Conservation (phyloP, 2,329 filamentous ascomycete genomes). For the Colletotrichum brevisporum region DNA sequence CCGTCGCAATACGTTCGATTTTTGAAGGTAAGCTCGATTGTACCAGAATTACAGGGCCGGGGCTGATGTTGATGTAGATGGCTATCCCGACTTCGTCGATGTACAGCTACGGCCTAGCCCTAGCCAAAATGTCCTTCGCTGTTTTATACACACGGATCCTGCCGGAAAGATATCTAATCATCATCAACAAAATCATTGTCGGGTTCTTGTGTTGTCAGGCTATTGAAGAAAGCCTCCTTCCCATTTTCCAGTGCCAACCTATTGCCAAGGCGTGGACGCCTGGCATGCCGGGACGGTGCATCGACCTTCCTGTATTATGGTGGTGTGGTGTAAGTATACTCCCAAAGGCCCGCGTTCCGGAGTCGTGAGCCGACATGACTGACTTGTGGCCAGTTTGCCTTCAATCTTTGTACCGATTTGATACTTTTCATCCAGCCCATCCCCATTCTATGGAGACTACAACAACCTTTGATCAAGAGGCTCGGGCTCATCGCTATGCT, state of each 20-base stretch:
- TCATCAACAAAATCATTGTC: constrained; percentile 48
- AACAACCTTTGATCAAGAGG: constrained; percentile 48
- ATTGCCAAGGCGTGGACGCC: constrained; percentile 47
- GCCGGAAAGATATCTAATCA: constrained; percentile 43
- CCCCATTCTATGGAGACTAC: constrained; percentile 51
- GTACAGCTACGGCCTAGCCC: constrained; percentile 48
- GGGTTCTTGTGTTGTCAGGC: constrained; percentile 48
- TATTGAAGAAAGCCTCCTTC: constrained; percentile 48
- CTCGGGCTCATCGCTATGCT: constrained; percentile 45
- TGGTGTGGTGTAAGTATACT: constrained; percentile 49
- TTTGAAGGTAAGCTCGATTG: neutral
- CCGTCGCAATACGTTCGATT: neutral
- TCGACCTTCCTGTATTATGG: constrained; percentile 49
- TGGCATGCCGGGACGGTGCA: constrained; percentile 43
- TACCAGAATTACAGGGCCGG: too few relatives aligned
- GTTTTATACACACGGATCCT: constrained; percentile 51
- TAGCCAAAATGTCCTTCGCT: constrained; percentile 51
- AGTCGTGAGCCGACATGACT: neutral
- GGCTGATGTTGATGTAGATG: constrained; percentile 1
- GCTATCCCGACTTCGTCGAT: constrained; percentile 45
- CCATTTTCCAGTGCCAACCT: constrained; percentile 48
- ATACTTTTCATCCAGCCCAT: constrained; percentile 55
- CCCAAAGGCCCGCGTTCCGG: too few relatives aligned
- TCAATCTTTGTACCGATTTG: constrained; percentile 53
- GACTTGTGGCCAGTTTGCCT: constrained; percentile 42